phyloP scores from a whole-genome alignment of 352 stramenopile species.

The Saprolegnia diclina region DNA sequence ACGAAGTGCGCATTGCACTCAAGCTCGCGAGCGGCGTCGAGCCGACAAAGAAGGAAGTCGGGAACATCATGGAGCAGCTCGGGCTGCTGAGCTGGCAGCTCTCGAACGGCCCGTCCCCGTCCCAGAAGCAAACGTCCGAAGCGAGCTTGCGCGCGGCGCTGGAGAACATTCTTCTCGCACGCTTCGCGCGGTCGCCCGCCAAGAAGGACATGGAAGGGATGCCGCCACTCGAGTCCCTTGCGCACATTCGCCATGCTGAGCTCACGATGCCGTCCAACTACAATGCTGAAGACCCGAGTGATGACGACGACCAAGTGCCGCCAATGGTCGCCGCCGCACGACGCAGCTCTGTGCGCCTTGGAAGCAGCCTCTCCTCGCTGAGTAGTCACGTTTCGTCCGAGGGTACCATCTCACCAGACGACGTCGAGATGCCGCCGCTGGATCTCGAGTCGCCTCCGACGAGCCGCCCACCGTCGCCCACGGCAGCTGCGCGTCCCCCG shows the following conservation, averaged over 20 bases:
- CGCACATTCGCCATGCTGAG: conserved; percentile 66
- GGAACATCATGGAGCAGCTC: conserved; percentile 50
- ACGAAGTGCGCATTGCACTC: conserved; percentile 70
- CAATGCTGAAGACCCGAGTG: neutral
- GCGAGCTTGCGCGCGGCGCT: conserved; percentile 32
- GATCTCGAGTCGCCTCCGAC: neutral
- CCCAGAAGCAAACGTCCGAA: conserved; percentile 7
- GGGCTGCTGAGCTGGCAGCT: conserved; percentile 10
- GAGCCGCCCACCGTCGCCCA: neutral
- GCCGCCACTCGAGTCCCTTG: conserved; percentile 65
- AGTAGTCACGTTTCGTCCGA: too few relatives aligned
- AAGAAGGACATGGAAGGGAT: conserved; percentile 50
- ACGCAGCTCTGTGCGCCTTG: neutral
- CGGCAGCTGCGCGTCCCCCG: too few relatives aligned
- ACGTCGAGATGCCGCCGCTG: neutral
- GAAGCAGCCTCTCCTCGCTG: neutral
- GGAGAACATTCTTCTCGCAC: conserved; percentile 68
- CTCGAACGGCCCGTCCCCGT: neutral
- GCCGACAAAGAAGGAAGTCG: conserved; percentile 71
- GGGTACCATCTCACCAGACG: neutral
- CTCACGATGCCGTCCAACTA: conserved; percentile 26
- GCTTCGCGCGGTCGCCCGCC: conserved; percentile 58
- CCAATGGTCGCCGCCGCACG: neutral
- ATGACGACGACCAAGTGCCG: neutral
- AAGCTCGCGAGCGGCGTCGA: conserved; percentile 68